Base-by-base conservation (phyloP, 306 rosid genomes). In the Quercus robur region DNA sequence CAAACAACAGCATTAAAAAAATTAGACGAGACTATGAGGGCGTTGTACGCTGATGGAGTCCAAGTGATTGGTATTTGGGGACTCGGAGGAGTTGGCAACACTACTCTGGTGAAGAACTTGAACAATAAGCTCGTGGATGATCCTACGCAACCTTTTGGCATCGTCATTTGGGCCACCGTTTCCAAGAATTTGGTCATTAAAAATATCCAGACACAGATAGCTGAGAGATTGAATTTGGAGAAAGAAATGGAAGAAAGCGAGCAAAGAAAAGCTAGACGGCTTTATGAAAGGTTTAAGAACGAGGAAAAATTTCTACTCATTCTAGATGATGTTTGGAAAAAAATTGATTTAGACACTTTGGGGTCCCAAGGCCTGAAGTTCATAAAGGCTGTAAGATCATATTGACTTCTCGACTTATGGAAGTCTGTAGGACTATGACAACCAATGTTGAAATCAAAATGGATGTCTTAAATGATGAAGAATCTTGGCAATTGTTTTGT, bases 101-200 rank as follows among this genome's bases (percentile, higher is more conserved):
- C 78, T 6, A 73, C 78, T 13, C 25, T 79, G 33, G 44, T 79
- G 38, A 73, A 63, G 61, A 79, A 64, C 63, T 79, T 79, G 54
- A 79, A 79, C 20, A 79, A 79, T 77, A 18, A 73, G 56, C 73
- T 73, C 66, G 23, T 5, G n/a, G 23, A 41, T 15, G 14, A 21
- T 20, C 35, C 64, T 18, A 79, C 46, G 12, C 73, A 52, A 56
- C 74, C 83, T 14, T 79, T 79, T 18, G 38, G 83, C 14, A 31
- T 73, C 2, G 83, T 79, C 56, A 49, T 79, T 18, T 79, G 83
- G 83, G 78, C 77, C 20, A 79, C 83, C 7, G 49, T 73, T 49
- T 20, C 12, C 0, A 54, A 80, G 44, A 73, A 64, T 31, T 58
- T 74, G 14, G 56, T 54, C 23, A 11, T 64, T 35, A 55, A 26